phyloP scores from a whole-genome alignment of 805 yeast species.

The Suhomyces faveliae region DNA sequence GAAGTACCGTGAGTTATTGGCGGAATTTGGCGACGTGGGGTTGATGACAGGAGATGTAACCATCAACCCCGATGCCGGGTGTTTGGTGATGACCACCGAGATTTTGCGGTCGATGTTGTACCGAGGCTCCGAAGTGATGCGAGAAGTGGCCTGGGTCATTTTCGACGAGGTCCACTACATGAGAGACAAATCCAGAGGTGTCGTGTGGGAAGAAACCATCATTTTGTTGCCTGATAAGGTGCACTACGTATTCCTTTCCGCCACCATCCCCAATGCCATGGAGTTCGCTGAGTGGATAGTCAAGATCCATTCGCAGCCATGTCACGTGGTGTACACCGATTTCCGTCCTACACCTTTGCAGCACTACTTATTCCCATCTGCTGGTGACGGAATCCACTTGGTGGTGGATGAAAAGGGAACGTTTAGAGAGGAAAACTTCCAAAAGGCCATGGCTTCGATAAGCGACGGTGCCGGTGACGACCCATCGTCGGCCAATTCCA shows the following conservation, averaged over 20 bases:
- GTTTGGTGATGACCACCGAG: conserved; percentile 98
- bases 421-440: conserved; percentile 96
- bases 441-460: conserved; percentile 95
- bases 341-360: conserved; percentile 98
- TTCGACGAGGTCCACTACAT: conserved; percentile 98
- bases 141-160: conserved; percentile 98
- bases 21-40: conserved; percentile 96
- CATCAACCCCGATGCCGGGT: conserved; percentile 96
- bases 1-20: conserved; percentile 85
- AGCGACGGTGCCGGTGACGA: conserved; percentile 83
- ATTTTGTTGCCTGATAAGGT: conserved; percentile 95
- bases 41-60: conserved; percentile 99
- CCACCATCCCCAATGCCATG: conserved; percentile 97
- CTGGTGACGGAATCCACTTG: conserved; percentile 95
- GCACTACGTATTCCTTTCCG: conserved; percentile 88
- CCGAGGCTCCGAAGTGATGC: conserved; percentile 95
- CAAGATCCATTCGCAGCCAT: conserved; percentile 91
- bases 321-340: conserved; percentile 97
- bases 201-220: conserved; percentile 99
- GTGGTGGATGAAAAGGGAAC: conserved; percentile 97
- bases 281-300: conserved; percentile 99
- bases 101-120: conserved; percentile 95
- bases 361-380: conserved; percentile 97
- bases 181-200: conserved; percentile 98
- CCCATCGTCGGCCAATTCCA: conserved; percentile 58